Evolutionary conservation across 495 filamentous ascomycete species (phyloP), one percentile per base, ranked within the genome.

Genomic region (Penicillium coprophilum): DNA sequence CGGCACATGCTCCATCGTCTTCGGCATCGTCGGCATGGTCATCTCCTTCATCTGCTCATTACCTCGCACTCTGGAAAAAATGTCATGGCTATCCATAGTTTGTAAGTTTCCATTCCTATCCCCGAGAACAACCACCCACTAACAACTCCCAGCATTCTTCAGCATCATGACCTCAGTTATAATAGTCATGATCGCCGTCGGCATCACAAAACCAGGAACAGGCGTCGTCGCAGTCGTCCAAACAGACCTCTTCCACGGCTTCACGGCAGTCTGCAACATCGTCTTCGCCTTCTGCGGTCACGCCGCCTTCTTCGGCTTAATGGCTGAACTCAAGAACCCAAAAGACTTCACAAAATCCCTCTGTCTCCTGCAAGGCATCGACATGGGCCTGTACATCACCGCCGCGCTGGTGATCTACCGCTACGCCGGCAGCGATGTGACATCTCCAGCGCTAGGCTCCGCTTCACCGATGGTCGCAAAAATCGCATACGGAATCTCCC

Each of bases 291-390:
- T 77, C 63, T 77, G 66, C 75, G 75, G 88, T 60, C 81, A 90
- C 75, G 76, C 86, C 63, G 82, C 88, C 60, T 87, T 89, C 70
- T 89, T 92, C 72, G 82, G 78, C 46, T 85, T 93, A 63, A 87
- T 88, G 66, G 83, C 86, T 52, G 89, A 93, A 68, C 81, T 93
- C 73, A 83, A 85, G 62, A 81, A 85, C 3, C 87, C 88, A 0
- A 66, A 69, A 45, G 83, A 89, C 65, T 90, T 82, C 65, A 76
- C 78, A 51, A 88, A 88, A 69, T 81, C 88, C 13, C 80, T 92
- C 31, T 77, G 77, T 46, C 62, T 84, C 11, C 83, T 89, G 0
- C 86, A 88, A 58, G 62, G 78, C 41, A 76, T 83, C 32, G 87
- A 89, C 58, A 85, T 85, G 36, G 63, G 77, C 45, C 82, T 92